Percentiles rank a stretch among this genome's conserved stretches.
Evolutionary conservation across 495 filamentous ascomycete genomes (phyloP).

Genomic region (Hypoxylon lienhwacheense): DNA sequence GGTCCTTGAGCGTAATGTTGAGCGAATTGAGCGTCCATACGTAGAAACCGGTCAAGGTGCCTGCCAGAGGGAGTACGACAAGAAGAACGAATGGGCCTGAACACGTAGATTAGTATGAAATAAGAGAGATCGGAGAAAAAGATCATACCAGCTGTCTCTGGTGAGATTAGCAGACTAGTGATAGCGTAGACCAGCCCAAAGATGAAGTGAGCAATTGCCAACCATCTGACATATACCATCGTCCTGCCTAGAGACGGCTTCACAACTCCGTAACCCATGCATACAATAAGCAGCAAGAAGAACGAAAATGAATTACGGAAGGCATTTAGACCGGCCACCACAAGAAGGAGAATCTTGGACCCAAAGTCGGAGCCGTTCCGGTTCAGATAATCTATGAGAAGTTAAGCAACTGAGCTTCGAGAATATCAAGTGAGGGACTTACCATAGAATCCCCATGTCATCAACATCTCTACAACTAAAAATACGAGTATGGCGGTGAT

Average conservation of each 20-base stretch:
- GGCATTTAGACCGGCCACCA: slow-evolving; percentile 90
- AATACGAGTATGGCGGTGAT: slow-evolving; percentile 97
- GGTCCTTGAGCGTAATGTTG: slow-evolving; percentile 91
- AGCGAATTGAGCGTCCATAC: slow-evolving; percentile 98
- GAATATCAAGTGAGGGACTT: slow-evolving; percentile 7
- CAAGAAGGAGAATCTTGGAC: slow-evolving; percentile 80
- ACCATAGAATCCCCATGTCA: slow-evolving; percentile 97
- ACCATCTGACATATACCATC: slow-evolving; percentile 91
- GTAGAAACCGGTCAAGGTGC: slow-evolving; percentile 94
- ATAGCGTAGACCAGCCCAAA: slow-evolving; percentile 94
- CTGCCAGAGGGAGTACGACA: slow-evolving; percentile 90
- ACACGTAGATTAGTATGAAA: slow-evolving; percentile 39
- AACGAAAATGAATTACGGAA: slow-evolving; percentile 97
- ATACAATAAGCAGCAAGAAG: slow-evolving; percentile 97
- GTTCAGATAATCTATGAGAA: slow-evolving; percentile 78
- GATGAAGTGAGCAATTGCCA: slow-evolving; percentile 89
- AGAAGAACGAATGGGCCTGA: slow-evolving; percentile 87
- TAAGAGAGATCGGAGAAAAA: background rate
- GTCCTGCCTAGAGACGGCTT: slow-evolving; percentile 90
- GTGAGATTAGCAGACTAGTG: slow-evolving; percentile 84
- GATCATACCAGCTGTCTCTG: slow-evolving; percentile 65
- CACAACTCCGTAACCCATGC: slow-evolving; percentile 99
- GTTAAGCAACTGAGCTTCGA: slow-evolving; percentile 17
- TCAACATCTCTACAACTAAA: slow-evolving; percentile 90
- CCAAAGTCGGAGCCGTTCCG: slow-evolving; percentile 80